These are phyloP conservation scores for Mycena sanguinolenta DNA, from an alignment of 768 basidiomycete genomes.

Conservation along the genomic window DNA sequence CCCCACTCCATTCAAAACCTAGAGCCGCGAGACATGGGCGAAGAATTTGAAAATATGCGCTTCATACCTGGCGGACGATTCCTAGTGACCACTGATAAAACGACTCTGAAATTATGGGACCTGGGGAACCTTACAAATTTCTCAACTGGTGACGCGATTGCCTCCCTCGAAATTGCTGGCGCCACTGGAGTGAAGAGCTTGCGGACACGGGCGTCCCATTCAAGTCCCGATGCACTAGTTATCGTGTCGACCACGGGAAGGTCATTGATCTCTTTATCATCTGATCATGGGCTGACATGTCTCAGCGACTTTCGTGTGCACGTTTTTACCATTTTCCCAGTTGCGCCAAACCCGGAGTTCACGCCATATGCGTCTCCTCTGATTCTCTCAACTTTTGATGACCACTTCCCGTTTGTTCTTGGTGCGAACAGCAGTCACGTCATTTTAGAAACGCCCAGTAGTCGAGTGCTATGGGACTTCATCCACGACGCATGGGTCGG, in stretches of 20 bases:
- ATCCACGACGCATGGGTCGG: slow-evolving; percentile 26
- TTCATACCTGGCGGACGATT: slow-evolving; percentile 33
- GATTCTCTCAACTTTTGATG: slow-evolving; percentile 13
- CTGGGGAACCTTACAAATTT: neutral
- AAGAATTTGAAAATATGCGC: slow-evolving; percentile 33
- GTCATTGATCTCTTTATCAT: neutral
- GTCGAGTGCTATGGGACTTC: slow-evolving; percentile 28
- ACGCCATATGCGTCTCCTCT: slow-evolving; percentile 7
- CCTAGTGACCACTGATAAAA: slow-evolving; percentile 8
- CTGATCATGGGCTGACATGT: neutral
- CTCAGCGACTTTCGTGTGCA: slow-evolving; percentile 19
- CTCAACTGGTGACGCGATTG: neutral
- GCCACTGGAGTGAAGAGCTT: neutral
- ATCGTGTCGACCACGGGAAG: neutral
- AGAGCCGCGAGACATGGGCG: neutral
- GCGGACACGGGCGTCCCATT: slow-evolving; percentile 18
- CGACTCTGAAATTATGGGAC: slow-evolving; percentile 26
- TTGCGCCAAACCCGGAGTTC: slow-evolving; percentile 17
- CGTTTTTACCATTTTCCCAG: slow-evolving; percentile 19
- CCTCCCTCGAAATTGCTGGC: slow-evolving; percentile 9
- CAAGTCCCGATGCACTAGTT: slow-evolving; percentile 17
- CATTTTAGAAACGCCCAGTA: neutral
- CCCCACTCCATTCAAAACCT: neutral
- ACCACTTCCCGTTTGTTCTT: neutral
- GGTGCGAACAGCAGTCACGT: slow-evolving; percentile 28